Evolutionary conservation across 2,329 filamentous ascomycete species (phyloP), one percentile per base, ranked within the genome.

Genomic region (Septoria petroselini): DNA sequence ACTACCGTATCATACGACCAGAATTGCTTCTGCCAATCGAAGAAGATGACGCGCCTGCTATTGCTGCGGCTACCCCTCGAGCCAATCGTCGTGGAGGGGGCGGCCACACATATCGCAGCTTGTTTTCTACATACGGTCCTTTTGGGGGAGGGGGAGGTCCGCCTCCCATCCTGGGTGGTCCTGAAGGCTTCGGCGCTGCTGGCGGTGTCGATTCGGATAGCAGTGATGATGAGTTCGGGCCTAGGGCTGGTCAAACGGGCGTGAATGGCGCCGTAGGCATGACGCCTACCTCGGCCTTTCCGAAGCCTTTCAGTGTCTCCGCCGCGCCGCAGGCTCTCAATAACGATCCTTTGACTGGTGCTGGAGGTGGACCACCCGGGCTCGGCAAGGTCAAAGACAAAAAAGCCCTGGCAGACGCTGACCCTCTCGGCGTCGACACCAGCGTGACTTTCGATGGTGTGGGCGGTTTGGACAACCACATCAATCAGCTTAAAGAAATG

Each of bases 401-500:
- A 64, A 94, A 95, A 67, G 84, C 88, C 3, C 78, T 96, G 40
- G 91, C 91, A 17, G 93, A 98, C 72, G 88, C 91, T 3, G 93
- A 97, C 65, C 93, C 93, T 37, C 79, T 98, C 3, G 93, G 93
- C 7, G 90, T 98, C 27, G 91, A 97, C 65, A 75, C 91, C 65
- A 91, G 83, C 63, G 89, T 98, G 54, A 91, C 91, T 65, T 96
- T 98, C 67, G 91, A 88, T 68, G 88, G 91, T 58, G 91, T 98
- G 48, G 93, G 93, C 64, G 93, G 93, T 33, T 73, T 98, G 37
- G 84, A 95, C 66, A 85, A 88, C 29, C 91, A 97, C 66, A 96
- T 98, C 65, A 90, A 96, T 66, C 89, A 96, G 69, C 77, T 98
- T 55, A 97, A 98, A 70, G 93, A 98, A 72, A 98, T 98, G 93